Base-by-base conservation (phyloP, 1,284 basidiomycete species). In the Lentinula novae-zelandiae region DNA sequence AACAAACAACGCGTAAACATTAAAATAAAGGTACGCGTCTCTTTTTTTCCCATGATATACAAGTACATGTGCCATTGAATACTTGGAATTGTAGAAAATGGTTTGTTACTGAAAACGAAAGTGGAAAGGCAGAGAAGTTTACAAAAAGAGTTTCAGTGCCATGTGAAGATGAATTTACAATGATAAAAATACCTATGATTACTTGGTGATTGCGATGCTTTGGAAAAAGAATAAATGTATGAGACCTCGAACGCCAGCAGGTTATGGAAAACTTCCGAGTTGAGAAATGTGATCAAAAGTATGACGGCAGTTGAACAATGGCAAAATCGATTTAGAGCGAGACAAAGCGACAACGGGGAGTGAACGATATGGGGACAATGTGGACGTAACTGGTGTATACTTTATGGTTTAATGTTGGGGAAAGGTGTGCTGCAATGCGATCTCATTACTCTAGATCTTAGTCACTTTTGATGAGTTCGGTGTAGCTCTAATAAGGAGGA, bases 401-500 rank as follows among this genome's bases (percentile, higher is more conserved):
- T 12, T 12, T 39, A 17, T 36, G 48, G 46, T 34, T 15, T 31
- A 48, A 44, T 10, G 4, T 12, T 33, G 38, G 1, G 46, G 22
- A 38, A 7, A 34, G 27, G 5, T 9, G 40, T 58, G 34, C 8
- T 48, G 15, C 12, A 20, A 0, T 48, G 22, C 46, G 27, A 20
- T 49, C 34, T 44, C 39, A 10, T 27, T 27, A 4, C 27, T 27
- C 27, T 27, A 27, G 27, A 27, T 3, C 27, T 27, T 27, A 3
- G 0, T 3, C 27, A 4, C n/a, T 53, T 53, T 22, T 20, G 46
- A 20, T 9, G 27, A 22, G 20, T 22, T 13, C 13, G 22, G 48
- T 20, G 48, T 9, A 49, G 22, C 17, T 38, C 69, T 78, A 83
- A 65, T 85, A 85, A 0, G 81, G 81, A 9, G 81, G 81, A 17